Conservation (phyloP, 768 basidiomycete genomes). For the Mycena sanguinolenta region DNA sequence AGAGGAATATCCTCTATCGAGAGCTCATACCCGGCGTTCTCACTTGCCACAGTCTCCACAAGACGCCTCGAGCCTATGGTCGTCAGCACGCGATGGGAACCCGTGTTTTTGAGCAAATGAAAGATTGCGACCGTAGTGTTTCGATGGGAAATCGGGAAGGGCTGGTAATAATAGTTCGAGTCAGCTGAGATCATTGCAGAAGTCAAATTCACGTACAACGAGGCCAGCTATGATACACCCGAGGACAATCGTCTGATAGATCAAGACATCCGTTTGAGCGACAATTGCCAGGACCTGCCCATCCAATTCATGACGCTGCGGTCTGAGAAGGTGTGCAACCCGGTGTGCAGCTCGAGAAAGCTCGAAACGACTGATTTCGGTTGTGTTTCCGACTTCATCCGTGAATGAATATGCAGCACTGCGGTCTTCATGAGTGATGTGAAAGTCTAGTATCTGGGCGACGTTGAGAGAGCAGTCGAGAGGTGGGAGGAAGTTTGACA, state of each 20-base stretch:
- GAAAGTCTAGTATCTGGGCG: conserved; percentile 12
- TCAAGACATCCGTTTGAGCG: conserved; percentile 46
- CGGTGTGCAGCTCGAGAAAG: conserved; percentile 61
- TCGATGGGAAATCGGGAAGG: conserved; percentile 56
- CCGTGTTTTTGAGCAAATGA: conserved; percentile 52
- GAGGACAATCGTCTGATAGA: conserved; percentile 57
- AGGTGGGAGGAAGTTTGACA: conserved; percentile 16
- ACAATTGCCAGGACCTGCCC: conserved; percentile 53
- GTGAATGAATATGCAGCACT: conserved; percentile 38
- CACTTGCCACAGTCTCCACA: conserved; percentile 41
- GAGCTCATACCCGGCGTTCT: conserved; percentile 34
- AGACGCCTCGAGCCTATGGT: conserved; percentile 40
- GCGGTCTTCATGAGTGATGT: conserved; percentile 8
- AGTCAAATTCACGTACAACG: conserved; percentile 42
- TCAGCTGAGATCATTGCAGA: background rate
- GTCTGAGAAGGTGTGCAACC: conserved; percentile 55
- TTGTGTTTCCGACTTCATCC: conserved; percentile 38
- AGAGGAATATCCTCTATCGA: conserved; percentile 51
- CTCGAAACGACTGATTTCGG: conserved; percentile 54
- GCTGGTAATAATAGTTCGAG: conserved; percentile 41
- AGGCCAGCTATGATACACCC: conserved; percentile 55
- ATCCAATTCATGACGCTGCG: conserved; percentile 46
- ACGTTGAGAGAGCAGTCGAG: conserved; percentile 29
- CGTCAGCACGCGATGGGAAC: conserved; percentile 52
- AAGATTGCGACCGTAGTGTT: conserved; percentile 53